A percentile compares a stretch with the other conserved stretches of the same genome.
These are phyloP conservation scores for Conticribra guillardii DNA, from an alignment of 108 stramenopile genomes.

Conservation along the genomic window DNA sequence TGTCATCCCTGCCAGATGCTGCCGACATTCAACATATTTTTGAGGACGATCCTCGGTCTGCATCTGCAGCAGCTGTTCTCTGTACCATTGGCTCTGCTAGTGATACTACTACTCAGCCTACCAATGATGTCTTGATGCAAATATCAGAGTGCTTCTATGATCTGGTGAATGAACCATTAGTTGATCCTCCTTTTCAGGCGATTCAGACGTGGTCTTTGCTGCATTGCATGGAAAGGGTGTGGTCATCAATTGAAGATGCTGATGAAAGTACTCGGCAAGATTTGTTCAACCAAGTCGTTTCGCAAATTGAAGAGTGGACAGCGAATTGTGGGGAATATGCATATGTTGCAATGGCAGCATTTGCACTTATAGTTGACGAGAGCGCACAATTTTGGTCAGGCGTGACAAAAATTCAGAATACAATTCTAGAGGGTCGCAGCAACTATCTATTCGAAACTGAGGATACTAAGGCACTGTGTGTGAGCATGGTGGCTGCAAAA, in stretches of 20 bases:
- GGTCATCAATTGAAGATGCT: slow-evolving; percentile 17
- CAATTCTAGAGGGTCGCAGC: slow-evolving; percentile 26
- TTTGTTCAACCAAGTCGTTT: slow-evolving; percentile 11
- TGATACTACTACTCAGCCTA: slow-evolving; percentile 4
- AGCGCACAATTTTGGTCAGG: slow-evolving; percentile 8
- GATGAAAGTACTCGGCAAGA: slow-evolving; percentile 19
- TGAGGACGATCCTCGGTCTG: slow-evolving; percentile 45
- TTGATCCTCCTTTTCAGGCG: slow-evolving; percentile 21
- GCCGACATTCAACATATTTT: slow-evolving; percentile 37
- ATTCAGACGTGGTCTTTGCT: slow-evolving; percentile 30
- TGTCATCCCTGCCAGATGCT: slow-evolving; percentile 38
- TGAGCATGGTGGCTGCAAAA: slow-evolving; percentile 38
- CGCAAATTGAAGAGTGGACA: slow-evolving; percentile 25
- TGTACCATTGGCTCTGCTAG: slow-evolving; percentile 22
- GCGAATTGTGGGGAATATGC: slow-evolving; percentile 21
- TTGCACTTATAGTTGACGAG: slow-evolving; percentile 24
- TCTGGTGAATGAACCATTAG: slow-evolving; percentile 12
- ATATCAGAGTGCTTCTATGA: slow-evolving; percentile 33
- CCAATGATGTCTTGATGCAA: slow-evolving; percentile 14
- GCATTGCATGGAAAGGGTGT: slow-evolving; percentile 23
- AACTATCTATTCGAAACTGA: slow-evolving; percentile 36
- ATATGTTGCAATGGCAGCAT: slow-evolving; percentile 23
- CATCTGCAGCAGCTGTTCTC: slow-evolving; percentile 53
- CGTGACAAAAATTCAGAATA: slow-evolving; percentile 15
- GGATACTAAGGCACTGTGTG: slow-evolving; percentile 27